Evolutionary conservation across 108 stramenopile genomes (phyloP).

Genomic region (Skeletonema potamos): DNA sequence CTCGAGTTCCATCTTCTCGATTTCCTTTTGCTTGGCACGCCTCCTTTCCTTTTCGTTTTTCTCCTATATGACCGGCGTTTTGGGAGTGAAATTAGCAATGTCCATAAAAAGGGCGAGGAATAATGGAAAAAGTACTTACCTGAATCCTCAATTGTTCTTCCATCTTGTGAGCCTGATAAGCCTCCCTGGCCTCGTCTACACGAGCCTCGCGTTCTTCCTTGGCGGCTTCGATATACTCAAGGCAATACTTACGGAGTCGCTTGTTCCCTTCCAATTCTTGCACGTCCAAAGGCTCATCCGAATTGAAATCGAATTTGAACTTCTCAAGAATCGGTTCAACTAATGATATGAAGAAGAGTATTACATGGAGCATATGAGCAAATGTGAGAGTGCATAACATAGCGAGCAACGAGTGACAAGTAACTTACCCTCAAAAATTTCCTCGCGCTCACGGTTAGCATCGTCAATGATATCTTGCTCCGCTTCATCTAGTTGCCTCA

Average conservation of each 20-base stretch:
- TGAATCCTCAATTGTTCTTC: conserved; percentile 7
- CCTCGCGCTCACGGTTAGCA: conserved; percentile 25
- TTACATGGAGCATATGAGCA: not conserved
- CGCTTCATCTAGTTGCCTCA: conserved; percentile 35
- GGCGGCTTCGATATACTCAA: conserved; percentile 22
- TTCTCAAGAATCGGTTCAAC: conserved; percentile 38
- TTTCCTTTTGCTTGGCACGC: not conserved
- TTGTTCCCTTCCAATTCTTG: conserved; percentile 24
- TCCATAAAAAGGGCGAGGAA: not conserved
- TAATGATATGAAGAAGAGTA: not conserved
- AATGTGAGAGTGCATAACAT: not conserved
- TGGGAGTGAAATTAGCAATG: not conserved
- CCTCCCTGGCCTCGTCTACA: conserved; percentile 24
- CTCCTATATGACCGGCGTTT: not conserved
- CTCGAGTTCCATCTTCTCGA: not conserved
- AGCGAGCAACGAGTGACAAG: not conserved
- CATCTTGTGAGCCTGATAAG: conserved; percentile 13
- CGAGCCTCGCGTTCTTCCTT: conserved; percentile 28
- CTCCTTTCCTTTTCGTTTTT: not conserved
- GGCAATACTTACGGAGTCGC: conserved; percentile 19
- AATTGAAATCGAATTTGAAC: conserved; percentile 24
- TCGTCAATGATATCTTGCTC: conserved; percentile 34
- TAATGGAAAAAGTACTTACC: not conserved
- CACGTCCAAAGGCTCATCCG: conserved; percentile 17
- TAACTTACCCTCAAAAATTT: conserved; percentile 24